Conservation (phyloP, 768 basidiomycete species). For the Kondoa malvinella region DNA sequence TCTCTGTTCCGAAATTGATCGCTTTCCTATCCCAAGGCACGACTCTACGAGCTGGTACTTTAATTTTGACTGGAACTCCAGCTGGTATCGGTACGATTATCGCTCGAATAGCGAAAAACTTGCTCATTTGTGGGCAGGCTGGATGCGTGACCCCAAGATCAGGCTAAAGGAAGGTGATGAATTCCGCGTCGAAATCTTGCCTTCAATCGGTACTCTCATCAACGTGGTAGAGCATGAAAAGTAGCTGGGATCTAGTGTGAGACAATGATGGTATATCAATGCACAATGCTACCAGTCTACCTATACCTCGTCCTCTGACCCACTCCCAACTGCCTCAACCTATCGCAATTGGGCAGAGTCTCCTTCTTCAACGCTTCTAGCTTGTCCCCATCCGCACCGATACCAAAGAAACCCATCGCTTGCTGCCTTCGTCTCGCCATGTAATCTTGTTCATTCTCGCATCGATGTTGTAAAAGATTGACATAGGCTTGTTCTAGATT, state of each 20-base stretch:
- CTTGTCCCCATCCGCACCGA: conserved; percentile 84
- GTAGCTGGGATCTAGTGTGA: too few species aligned
- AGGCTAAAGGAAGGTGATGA: background rate
- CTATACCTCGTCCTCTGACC: background rate
- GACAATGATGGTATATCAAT: too few species aligned
- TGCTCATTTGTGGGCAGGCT: background rate
- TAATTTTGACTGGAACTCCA: conserved; percentile 32
- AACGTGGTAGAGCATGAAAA: background rate
- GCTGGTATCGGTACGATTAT: conserved; percentile 13
- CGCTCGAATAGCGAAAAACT: background rate
- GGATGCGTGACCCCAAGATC: background rate
- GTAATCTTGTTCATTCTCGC: conserved; percentile 50
- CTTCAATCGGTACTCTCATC: background rate
- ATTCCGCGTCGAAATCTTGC: background rate
- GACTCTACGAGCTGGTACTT: conserved; percentile 26
- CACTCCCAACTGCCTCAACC: conserved; percentile 38
- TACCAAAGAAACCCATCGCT: conserved; percentile 71
- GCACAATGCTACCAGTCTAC: background rate
- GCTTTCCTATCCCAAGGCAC: conserved; percentile 33
- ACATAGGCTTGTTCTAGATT: conserved; percentile 60
- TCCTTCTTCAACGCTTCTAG: conserved; percentile 56
- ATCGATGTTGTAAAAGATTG: conserved; percentile 50
- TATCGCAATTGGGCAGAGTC: conserved; percentile 58
- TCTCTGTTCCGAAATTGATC: conserved; percentile 30
- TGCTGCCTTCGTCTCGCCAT: conserved; percentile 56